Conservation (phyloP, 345 rosid genomes). For the Alliaria petiolata region DNA sequence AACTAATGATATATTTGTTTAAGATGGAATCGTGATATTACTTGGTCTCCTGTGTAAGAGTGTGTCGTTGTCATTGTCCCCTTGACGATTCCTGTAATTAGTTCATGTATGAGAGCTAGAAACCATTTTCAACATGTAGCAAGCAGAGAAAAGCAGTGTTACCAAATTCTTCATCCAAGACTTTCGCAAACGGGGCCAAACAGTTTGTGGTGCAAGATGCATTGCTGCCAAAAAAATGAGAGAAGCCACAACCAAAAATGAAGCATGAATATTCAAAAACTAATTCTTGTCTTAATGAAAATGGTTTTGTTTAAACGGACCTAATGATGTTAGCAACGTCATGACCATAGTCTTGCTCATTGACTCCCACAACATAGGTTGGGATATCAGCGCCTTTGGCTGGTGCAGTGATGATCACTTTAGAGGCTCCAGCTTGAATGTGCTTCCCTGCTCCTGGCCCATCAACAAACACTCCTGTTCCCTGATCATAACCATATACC, state of each 20-base stretch:
- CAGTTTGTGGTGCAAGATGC: conserved; percentile 99
- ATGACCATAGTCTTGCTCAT: conserved; percentile 73
- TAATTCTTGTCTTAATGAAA: not conserved
- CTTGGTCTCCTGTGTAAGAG: conserved; percentile 99
- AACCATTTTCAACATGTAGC: not conserved
- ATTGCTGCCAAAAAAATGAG: conserved; percentile 50
- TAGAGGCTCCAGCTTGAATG: conserved; percentile 97
- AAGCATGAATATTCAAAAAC: not conserved
- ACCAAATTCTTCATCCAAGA: conserved; percentile 94
- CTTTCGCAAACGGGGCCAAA: conserved; percentile 88
- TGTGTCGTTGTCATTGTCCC: conserved; percentile 99
- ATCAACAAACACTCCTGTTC: conserved; percentile 99
- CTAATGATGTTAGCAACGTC: conserved; percentile 82
- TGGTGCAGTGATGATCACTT: conserved; percentile 95
- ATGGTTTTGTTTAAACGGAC: conserved; percentile 34
- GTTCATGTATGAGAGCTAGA: not conserved
- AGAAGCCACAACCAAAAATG: not conserved
- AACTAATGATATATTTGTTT: not conserved
- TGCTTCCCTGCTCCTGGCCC: conserved; percentile 99
- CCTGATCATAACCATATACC: conserved; percentile 38
- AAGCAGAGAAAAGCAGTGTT: conserved; percentile 7
- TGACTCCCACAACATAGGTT: conserved; percentile 91
- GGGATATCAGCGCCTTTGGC: conserved; percentile 99
- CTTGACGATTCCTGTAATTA: conserved; percentile 80
- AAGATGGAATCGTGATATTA: conserved; percentile 12